Percentiles rank a stretch among this genome's conserved stretches.
These are phyloP conservation scores for Kodamaea kakaduensis DNA, from an alignment of 805 yeast genomes.

Conservation along the genomic window DNA sequence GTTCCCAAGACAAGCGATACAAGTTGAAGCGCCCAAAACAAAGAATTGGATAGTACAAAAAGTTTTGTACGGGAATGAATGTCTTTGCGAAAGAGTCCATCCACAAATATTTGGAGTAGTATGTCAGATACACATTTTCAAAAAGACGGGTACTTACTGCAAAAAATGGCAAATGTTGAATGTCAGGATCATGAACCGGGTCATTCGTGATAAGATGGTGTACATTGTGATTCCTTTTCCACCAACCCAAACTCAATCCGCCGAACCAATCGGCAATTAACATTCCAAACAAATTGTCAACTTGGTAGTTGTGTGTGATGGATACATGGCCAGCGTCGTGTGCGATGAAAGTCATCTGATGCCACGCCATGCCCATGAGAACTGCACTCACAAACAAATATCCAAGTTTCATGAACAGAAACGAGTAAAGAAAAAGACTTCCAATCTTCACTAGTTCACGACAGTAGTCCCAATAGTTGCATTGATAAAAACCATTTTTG, in stretches of 20 bases:
- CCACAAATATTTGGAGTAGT: constrained; percentile 63
- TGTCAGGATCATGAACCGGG: constrained; percentile 92
- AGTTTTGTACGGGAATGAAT: constrained; percentile 62
- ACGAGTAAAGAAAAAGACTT: constrained; percentile 48
- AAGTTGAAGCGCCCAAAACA: constrained; percentile 83
- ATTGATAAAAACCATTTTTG: constrained; percentile 60
- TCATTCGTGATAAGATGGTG: constrained; percentile 90
- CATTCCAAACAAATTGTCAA: constrained; percentile 73
- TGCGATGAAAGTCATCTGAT: constrained; percentile 80
- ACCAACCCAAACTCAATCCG: constrained; percentile 91
- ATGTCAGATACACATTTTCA: constrained; percentile 71
- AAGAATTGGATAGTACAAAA: constrained; percentile 71
- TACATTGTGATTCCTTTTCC: constrained; percentile 93
- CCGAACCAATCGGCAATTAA: constrained; percentile 74
- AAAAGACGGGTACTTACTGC: constrained; percentile 75
- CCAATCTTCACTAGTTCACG: constrained; percentile 62
- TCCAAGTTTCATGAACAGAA: constrained; percentile 43
- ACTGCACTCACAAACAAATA: constrained; percentile 57
- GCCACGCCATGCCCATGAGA: constrained; percentile 77
- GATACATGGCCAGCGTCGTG: constrained; percentile 90
- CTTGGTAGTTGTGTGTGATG: constrained; percentile 73
- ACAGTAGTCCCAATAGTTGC: constrained; percentile 70
- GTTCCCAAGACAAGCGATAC: constrained; percentile 77
- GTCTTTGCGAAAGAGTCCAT: constrained; percentile 62
- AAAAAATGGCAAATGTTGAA: constrained; percentile 87